These are phyloP conservation scores for Hemisphaericaspora lyxosophila DNA, from an alignment of 1,139 yeast genomes.

Conservation along the genomic window DNA sequence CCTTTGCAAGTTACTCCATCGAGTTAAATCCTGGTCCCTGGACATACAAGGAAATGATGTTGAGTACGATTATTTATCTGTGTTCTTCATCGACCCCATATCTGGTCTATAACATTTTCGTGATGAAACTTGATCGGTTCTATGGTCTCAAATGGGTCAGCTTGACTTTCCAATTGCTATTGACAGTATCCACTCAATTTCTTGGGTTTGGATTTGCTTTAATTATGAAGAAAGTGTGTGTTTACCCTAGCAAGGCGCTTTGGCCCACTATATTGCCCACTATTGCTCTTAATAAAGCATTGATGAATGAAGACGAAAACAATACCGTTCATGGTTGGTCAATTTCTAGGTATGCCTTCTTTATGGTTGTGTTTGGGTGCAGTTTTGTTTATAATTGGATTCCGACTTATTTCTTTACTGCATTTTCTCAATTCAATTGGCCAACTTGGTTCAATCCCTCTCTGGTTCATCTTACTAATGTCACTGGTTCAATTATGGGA, in stretches of 20 bases:
- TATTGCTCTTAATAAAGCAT: constrained; percentile 44
- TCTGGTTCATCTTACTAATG: constrained; percentile 40
- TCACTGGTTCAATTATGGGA: constrained; percentile 40
- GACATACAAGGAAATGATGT: constrained; percentile 68
- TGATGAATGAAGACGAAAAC: constrained; percentile 32
- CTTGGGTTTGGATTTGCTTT: constrained; percentile 51
- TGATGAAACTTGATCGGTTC: constrained; percentile 44
- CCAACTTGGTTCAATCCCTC: constrained; percentile 46
- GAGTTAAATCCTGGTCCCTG: constrained; percentile 51
- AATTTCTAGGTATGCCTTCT: constrained; percentile 41
- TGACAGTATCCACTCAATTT: constrained; percentile 43
- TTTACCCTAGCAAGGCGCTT: constrained; percentile 44
- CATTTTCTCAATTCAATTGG: constrained; percentile 47
- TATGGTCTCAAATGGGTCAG: constrained; percentile 48
- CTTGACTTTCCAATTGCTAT: constrained; percentile 36
- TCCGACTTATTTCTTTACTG: constrained; percentile 42
- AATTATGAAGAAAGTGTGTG: constrained; percentile 41
- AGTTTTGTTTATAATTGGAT: constrained; percentile 46
- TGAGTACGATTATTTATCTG: constrained; percentile 45
- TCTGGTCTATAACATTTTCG: constrained; percentile 44
- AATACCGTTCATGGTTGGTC: constrained; percentile 39
- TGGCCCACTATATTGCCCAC: constrained; percentile 52
- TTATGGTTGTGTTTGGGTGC: constrained; percentile 29
- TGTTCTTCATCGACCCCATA: constrained; percentile 49
- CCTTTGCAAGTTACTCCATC: constrained; percentile 20